A percentile compares a stretch with the other conserved stretches of the same genome.
These are phyloP conservation scores for Cercospora nicotianae DNA, from an alignment of 2,329 filamentous ascomycete genomes.

Conservation along the genomic window DNA sequence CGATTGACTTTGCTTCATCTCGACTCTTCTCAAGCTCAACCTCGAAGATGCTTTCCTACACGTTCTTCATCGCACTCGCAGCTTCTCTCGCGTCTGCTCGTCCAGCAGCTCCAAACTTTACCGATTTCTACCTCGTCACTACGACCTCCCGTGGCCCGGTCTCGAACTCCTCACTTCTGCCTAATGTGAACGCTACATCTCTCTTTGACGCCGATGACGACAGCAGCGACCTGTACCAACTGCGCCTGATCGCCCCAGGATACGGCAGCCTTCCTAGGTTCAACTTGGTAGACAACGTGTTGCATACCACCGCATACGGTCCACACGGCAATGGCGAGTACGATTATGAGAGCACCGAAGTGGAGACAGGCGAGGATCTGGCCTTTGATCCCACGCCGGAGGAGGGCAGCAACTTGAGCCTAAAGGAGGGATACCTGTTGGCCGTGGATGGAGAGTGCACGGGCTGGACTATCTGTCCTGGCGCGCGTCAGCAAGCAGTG, in stretches of 20 bases:
- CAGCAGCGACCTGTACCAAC: conserved; percentile 35
- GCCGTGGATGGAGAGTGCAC: conserved; percentile 39
- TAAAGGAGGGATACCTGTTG: conserved; percentile 42
- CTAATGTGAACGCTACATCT: conserved; percentile 42
- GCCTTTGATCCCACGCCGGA: conserved; percentile 38
- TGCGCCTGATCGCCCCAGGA: conserved; percentile 42
- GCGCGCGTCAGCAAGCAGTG: conserved; percentile 36
- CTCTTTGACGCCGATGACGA: conserved; percentile 43
- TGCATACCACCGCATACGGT: conserved; percentile 37
- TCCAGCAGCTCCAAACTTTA: conserved; percentile 16
- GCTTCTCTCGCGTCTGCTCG: conserved; percentile 14
- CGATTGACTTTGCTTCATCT: background rate
- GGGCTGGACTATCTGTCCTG: conserved; percentile 45
- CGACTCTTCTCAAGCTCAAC: background rate
- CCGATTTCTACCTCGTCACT: conserved; percentile 45
- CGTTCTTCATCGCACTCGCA: conserved; percentile 15
- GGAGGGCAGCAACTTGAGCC: conserved; percentile 38
- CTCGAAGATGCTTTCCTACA: conserved; percentile 13
- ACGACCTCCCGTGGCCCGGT: conserved; percentile 35
- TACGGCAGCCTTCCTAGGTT: conserved; percentile 44
- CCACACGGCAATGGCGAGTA: conserved; percentile 29
- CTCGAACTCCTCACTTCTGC: conserved; percentile 37
- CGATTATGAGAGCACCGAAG: conserved; percentile 37
- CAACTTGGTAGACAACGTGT: conserved; percentile 39
- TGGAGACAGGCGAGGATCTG: conserved; percentile 35